Conservation (phyloP, 1,284 basidiomycete genomes). For the Caloboletus inedulis region DNA sequence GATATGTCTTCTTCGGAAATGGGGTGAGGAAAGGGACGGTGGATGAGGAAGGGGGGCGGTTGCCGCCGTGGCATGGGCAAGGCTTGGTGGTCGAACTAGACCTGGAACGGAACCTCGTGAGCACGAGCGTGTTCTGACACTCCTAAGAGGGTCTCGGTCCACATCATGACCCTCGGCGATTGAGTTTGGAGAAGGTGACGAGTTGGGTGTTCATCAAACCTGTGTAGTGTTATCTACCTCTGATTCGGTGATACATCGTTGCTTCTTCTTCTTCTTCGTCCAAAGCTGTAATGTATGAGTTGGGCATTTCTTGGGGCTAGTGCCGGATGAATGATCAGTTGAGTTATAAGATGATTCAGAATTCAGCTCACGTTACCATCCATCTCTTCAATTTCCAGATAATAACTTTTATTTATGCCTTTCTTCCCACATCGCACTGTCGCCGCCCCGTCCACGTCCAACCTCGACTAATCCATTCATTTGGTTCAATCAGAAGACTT, state of each 20-base stretch:
- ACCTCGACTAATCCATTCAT: background rate
- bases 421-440: background rate
- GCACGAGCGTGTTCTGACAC: slow-evolving; percentile 20
- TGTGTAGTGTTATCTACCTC: slow-evolving; percentile 4
- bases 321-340: background rate
- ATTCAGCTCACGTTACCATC: no score
- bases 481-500: background rate
- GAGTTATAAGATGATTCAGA: background rate
- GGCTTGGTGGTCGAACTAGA: slow-evolving; percentile 30
- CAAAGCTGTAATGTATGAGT: background rate
- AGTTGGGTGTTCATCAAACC: slow-evolving; percentile 2
- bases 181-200: background rate
- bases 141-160: background rate
- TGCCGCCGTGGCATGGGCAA: slow-evolving; percentile 26
- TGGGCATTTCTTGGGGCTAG: background rate
- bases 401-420: background rate
- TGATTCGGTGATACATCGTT: background rate
- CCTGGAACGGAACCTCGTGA: slow-evolving; percentile 21
- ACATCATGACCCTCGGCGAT: background rate
- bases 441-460: background rate
- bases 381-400: background rate
- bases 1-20: slow-evolving; percentile 66
- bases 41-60: slow-evolving; percentile 24
- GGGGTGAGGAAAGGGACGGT: slow-evolving; percentile 27
- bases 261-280: background rate